Evolutionary conservation across 306 rosid species (phyloP), one percentile per base, ranked within the genome.

Genomic region (Glycine soja): DNA sequence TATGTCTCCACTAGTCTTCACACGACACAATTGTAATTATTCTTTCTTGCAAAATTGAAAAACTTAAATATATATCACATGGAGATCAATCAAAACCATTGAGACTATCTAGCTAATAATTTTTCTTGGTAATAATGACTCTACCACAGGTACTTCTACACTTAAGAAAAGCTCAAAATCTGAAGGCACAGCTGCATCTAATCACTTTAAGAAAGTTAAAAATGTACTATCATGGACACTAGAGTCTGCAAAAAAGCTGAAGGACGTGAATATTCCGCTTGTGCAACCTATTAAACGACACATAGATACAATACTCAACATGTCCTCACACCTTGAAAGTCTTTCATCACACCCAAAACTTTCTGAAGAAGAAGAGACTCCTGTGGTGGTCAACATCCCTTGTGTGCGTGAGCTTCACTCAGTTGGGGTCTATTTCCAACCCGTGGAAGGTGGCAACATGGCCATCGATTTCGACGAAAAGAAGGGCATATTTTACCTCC

Each of bases 401-500:
- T 79, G 51, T 14, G 77, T 79, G 5, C 0, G 3, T 30, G 77
- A 79, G 54, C 83, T 79, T 15, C 62, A 43, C 34, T 18, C 66
- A 19, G 52, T 61, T 4, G 72, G 64, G 9, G 24, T 79, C 4
- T 46, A 4, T 43, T 67, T 43, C 43, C 30, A 3, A 30, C 75
- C 72, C 9, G 30, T 47, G 10, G 6, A 52, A 19, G 85, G 72
- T 42, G 59, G 59, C 76, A 79, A 70, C 83, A 30, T 4, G 15
- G 19, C 24, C 40, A 70, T 79, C 10, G 48, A 70, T 42, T 78
- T 78, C 3, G 69, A 78, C 10, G 47, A 78, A 42, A 53, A 10
- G 0, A 70, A 6, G 8, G 53, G 24, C 50, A 32, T 19, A 11
- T 42, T 86, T 45, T 45, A 18, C 61, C 81, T 83, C 2, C 89